Evolutionary conservation across 1,284 basidiomycete genomes (phyloP).

Genomic region (Macrocystidia cucumis): DNA sequence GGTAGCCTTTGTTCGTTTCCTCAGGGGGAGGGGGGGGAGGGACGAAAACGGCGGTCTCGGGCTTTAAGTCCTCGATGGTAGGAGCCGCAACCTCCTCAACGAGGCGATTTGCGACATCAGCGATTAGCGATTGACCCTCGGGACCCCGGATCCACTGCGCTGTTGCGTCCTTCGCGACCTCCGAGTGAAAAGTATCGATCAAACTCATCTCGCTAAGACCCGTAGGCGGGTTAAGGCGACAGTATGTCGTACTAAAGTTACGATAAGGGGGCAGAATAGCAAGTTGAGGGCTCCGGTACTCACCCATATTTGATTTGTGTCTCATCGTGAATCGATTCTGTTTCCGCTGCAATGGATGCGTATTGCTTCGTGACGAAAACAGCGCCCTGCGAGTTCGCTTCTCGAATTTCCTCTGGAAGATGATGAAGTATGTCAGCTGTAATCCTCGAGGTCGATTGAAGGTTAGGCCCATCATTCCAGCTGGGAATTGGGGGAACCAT

Average conservation of each 20-base stretch:
- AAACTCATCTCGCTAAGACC: conserved; percentile 12
- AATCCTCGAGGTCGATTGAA: conserved; percentile 9
- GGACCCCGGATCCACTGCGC: conserved; percentile 9
- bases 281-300: neutral
- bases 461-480: conserved; percentile 11
- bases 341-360: conserved; percentile 10
- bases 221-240: conserved; percentile 13
- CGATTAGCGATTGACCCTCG: conserved; percentile 5
- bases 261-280: neutral
- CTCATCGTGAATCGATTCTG: conserved; percentile 11
- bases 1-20: conserved; percentile 15
- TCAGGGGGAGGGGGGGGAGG: conserved; percentile 12
- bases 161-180: conserved; percentile 7
- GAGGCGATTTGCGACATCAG: conserved; percentile 6
- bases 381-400: conserved; percentile 3
- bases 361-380: conserved; percentile 12
- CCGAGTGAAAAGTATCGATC: conserved; percentile 11
- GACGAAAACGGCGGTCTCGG: conserved; percentile 8
- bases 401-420: conserved; percentile 1
- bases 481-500: conserved; percentile 9
- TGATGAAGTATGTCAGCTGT: conserved; percentile 10
- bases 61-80: conserved; percentile 7
- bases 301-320: conserved; percentile 2
- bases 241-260: conserved; percentile 8
- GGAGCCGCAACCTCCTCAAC: too few relatives aligned